Base-by-base conservation (phyloP, 371 early-diverging fungal genomes). In the Mortierella sp. region DNA sequence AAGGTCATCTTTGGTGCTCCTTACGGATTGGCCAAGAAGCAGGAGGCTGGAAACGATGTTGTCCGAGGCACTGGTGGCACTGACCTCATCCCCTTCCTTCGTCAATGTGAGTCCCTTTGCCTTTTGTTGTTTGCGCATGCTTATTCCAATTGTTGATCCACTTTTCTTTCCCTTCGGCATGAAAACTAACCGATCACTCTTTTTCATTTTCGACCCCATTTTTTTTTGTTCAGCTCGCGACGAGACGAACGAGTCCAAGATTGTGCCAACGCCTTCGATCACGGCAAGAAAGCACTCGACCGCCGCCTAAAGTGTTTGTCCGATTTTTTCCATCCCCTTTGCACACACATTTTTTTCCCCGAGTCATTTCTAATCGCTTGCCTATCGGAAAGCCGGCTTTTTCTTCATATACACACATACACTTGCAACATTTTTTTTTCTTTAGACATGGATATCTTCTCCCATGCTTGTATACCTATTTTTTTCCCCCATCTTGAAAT, bases 41-140 rank as follows among this genome's bases (percentile, higher is more conserved):
- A 86, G 58, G 86, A 86, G 71, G 78, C 60, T 35, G 86, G 86
- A 4, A 82, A 91, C 54, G 89, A 92, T 38, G 92, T 95, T 18
- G 93, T 95, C 12, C 93, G 95, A 16, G 99, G 99, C 44, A 98
- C 99, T 0, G 99, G 99, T n/a, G 99, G 99, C 43, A 98, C 98
- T 4, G 95, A 98, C 79, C 91, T 98, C 27, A 95, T 98, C 70
- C 96, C 97, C 24, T 99, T 99, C 88, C 90, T 94, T 74, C 85
- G 85, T 65, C 85, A 84, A 81, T 84, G 85, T 84, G 81, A 81
- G 83, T 79, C 12, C 21, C 51, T 71, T 32, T 63, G 11, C n/a
- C 41, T 44, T 49, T 46, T 43, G 68, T 46, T 74, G 58, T 46
- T 46, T 63, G 41, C n/a, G 21, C 38, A 74, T 72, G 14, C 29